Evolutionary conservation across 148 eudicot genomes (phyloP).

Genomic region (Rheum nobile): DNA sequence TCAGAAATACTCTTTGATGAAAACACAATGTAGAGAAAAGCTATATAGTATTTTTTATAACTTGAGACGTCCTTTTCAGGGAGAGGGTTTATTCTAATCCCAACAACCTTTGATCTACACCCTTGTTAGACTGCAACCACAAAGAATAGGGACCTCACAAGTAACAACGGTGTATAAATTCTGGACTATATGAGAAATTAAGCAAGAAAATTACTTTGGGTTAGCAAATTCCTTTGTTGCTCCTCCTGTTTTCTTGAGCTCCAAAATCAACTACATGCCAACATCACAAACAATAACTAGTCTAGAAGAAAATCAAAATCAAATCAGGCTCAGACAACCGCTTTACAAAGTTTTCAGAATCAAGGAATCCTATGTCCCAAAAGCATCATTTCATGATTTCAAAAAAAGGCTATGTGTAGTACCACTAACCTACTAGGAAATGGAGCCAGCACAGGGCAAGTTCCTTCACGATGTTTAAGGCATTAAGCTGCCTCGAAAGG

Average conservation of each 20-base stretch:
- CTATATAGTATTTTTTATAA: not conserved
- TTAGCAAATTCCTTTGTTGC: conserved; percentile 93
- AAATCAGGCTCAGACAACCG: not conserved
- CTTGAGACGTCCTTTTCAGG: not conserved
- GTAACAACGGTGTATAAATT: not conserved
- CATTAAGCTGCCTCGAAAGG: too few species aligned
- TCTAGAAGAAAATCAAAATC: not conserved
- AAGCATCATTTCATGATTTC: not conserved
- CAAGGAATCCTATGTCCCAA: not conserved
- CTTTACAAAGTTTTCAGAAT: not conserved
- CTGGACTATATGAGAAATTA: not conserved
- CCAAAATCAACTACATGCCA: conserved; percentile 69
- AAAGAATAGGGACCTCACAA: not conserved
- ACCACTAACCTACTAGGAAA: not conserved
- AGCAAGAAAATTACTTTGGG: conserved; percentile 58
- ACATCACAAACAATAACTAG: not conserved
- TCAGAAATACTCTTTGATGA: not conserved
- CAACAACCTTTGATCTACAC: too few species aligned
- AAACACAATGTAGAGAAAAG: not conserved
- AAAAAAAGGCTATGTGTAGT: not conserved
- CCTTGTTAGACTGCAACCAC: not conserved
- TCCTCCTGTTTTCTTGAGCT: conserved; percentile 84
- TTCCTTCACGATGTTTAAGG: too few species aligned
- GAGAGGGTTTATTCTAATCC: not conserved
- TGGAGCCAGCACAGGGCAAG: not conserved